phyloP scores from a whole-genome alignment of 192 early-diverging fungal species.

The Helicostylum pulchrum region DNA sequence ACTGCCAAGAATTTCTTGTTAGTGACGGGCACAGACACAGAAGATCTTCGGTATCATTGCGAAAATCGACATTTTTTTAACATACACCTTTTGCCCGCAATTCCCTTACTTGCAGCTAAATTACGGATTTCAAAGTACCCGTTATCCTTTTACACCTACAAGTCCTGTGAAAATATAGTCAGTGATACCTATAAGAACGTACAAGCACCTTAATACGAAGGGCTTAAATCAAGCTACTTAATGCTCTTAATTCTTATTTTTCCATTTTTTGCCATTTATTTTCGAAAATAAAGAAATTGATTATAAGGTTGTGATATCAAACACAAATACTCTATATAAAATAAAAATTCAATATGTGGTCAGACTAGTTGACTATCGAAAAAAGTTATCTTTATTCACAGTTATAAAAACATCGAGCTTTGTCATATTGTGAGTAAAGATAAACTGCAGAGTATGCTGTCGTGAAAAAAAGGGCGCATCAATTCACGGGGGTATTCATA shows the following conservation, averaged over 20 bases:
- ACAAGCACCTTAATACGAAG: neutral
- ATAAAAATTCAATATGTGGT: slow-evolving; percentile 10
- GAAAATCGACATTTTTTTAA: too few relatives aligned
- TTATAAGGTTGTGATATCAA: slow-evolving; percentile 10
- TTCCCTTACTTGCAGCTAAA: slow-evolving; percentile 5
- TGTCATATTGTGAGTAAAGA: slow-evolving; percentile 16
- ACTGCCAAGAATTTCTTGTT: too few relatives aligned
- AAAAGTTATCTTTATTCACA: slow-evolving; percentile 13
- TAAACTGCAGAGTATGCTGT: slow-evolving; percentile 3
- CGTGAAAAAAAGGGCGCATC: slow-evolving; percentile 1
- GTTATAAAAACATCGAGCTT: slow-evolving; percentile 13
- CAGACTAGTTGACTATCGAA: slow-evolving; percentile 8
- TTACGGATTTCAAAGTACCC: slow-evolving; percentile 1
- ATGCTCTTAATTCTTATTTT: slow-evolving; percentile 5
- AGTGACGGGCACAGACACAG: too few relatives aligned
- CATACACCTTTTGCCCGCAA: too few relatives aligned
- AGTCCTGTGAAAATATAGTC: slow-evolving; percentile 8
- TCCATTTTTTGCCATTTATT: neutral
- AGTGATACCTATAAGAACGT: neutral
- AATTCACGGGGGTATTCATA: slow-evolving; percentile 7
- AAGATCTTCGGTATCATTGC: too few relatives aligned
- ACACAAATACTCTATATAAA: slow-evolving; percentile 10
- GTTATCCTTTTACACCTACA: slow-evolving; percentile 1
- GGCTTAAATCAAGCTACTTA: slow-evolving; percentile 7
- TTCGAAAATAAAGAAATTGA: slow-evolving; percentile 11